Percentiles rank a stretch among this genome's conserved stretches.
Conservation (phyloP, 2,329 filamentous ascomycete genomes). For the Colletotrichum melonis region DNA sequence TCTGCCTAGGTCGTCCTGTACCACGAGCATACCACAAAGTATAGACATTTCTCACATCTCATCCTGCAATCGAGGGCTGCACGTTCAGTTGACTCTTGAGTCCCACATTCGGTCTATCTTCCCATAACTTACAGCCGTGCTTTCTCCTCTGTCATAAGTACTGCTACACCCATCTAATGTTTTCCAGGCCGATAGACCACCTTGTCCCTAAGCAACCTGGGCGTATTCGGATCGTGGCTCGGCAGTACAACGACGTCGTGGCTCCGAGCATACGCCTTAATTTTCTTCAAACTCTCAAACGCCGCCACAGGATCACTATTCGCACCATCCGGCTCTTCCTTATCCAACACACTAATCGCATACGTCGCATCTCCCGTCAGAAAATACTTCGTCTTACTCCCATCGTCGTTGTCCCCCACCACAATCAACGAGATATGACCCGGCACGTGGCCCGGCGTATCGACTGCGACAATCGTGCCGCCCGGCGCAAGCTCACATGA, state of each 20-base stretch:
- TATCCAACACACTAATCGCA: constrained; percentile 42
- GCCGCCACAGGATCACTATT: constrained; percentile 44
- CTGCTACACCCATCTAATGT: background rate
- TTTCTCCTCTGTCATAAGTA: background rate
- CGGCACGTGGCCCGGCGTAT: constrained; percentile 48
- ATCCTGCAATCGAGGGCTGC: rapidly evolving
- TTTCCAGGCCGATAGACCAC: constrained; percentile 26
- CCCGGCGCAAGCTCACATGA: constrained; percentile 44
- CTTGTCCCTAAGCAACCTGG: constrained; percentile 11
- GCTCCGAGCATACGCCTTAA: constrained; percentile 44
- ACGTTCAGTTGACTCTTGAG: too few relatives aligned
- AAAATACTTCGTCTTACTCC: constrained; percentile 40
- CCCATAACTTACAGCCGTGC: background rate
- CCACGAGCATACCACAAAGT: background rate
- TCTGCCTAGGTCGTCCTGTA: background rate
- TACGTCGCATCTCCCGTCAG: constrained; percentile 47
- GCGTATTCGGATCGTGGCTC: constrained; percentile 39
- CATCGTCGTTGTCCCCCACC: constrained; percentile 18
- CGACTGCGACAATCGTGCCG: constrained; percentile 43
- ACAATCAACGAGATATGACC: constrained; percentile 46
- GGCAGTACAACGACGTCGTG: constrained; percentile 42
- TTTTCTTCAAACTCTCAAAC: constrained; percentile 43
- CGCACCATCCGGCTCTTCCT: constrained; percentile 46
- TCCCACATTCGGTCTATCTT: too few relatives aligned
- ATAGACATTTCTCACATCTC: background rate